A percentile compares a stretch with the other conserved stretches of the same genome.
These are phyloP conservation scores for Escovopsis sp. DNA, from an alignment of 2,329 filamentous ascomycete species.

Conservation along the genomic window DNA sequence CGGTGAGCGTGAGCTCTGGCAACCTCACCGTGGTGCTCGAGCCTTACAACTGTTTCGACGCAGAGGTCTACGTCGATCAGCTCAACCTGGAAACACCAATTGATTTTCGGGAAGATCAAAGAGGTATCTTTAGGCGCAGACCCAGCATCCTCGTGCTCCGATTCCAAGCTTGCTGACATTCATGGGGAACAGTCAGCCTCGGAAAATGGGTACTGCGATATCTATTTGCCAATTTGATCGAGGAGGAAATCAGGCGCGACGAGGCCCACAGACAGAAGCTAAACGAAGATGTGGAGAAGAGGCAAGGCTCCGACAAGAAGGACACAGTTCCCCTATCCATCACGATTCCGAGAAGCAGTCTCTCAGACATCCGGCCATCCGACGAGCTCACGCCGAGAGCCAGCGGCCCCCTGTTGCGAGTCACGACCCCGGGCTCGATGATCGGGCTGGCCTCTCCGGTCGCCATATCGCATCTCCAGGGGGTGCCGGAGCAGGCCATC, in stretches of 20 bases:
- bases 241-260: constrained; percentile 79
- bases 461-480: constrained; percentile 23
- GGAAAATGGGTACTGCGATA: constrained; percentile 94
- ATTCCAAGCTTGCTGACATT: constrained; percentile 9
- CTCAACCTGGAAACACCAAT: constrained; percentile 56
- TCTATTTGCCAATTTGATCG: constrained; percentile 75
- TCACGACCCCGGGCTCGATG: constrained; percentile 59
- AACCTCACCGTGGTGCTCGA: constrained; percentile 83
- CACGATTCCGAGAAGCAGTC: constrained; percentile 21
- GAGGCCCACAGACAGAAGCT: constrained; percentile 55
- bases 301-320: constrained; percentile 36
- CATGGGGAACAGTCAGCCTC: constrained; percentile 56
- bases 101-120: constrained; percentile 82
- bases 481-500: constrained; percentile 32
- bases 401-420: constrained; percentile 45
- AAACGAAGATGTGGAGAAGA: constrained; percentile 46
- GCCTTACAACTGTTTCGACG: constrained; percentile 92
- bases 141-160: too few relatives aligned
- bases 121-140: constrained; percentile 44
- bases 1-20: constrained; percentile 84
- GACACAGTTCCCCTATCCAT: constrained; percentile 46
- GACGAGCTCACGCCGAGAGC: constrained; percentile 46
- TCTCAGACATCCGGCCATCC: constrained; percentile 23
- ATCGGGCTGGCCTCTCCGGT: constrained; percentile 66
- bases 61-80: constrained; percentile 93